phyloP scores from a whole-genome alignment of 1,284 basidiomycete genomes.

The Leccinum colubrinum region DNA sequence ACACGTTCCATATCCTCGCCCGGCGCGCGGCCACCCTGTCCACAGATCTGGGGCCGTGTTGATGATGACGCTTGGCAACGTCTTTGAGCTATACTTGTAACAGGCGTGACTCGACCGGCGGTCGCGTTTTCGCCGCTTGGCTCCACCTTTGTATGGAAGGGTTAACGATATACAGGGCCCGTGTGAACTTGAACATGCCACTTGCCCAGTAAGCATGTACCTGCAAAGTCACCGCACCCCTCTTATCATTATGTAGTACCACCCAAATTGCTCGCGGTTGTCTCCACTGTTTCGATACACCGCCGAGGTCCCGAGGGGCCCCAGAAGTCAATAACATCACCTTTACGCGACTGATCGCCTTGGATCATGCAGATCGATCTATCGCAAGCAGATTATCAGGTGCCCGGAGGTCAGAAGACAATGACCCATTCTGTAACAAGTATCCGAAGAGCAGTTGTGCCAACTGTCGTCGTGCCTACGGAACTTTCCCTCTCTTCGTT shows the following conservation, averaged over 20 bases:
- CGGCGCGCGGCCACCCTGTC: not conserved
- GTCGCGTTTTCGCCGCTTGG: not conserved
- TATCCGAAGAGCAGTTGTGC: not conserved
- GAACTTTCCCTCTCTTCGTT: not conserved
- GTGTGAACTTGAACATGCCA: not conserved
- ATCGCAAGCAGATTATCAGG: not conserved
- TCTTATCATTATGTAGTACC: not conserved
- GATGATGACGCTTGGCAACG: not conserved
- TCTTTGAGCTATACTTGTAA: not conserved
- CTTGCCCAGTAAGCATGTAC: not conserved
- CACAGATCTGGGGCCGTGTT: not conserved
- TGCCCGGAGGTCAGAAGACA: not conserved
- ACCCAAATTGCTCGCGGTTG: not conserved
- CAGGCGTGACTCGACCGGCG: not conserved
- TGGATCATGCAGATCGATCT: conserved; percentile 2
- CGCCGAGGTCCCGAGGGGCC: conserved; percentile 31
- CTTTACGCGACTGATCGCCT: not conserved
- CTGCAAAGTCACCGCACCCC: not conserved
- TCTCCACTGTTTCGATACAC: not conserved
- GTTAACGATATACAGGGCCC: not conserved
- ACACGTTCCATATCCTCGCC: conserved; percentile 1
- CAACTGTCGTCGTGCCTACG: conserved; percentile 17
- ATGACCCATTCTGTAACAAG: not conserved
- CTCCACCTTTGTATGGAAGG: not conserved
- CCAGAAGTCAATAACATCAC: not conserved